Evolutionary conservation across 2,329 filamentous ascomycete genomes (phyloP), one percentile per base, ranked within the genome.

Genomic region (Xylariaceae sp.): DNA sequence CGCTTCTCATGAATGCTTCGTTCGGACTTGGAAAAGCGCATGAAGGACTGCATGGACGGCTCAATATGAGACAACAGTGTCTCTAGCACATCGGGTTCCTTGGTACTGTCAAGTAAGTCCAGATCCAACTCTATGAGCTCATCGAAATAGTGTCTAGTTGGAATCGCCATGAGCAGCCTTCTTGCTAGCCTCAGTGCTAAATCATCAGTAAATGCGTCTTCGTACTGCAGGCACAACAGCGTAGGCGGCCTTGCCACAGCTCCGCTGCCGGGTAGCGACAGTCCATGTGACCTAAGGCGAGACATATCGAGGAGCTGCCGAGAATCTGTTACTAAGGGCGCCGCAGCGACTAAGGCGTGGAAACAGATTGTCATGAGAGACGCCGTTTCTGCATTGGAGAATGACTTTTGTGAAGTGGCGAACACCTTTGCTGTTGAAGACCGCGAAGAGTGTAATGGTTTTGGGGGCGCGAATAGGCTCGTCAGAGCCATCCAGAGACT

Each of bases 401-500:
- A 74, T 0, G 73, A 64, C 3, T 70, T 68, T 19, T 71, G 69
- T 26, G 68, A 61, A 17, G 65, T 74, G 4, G 72, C 71, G 23
- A 76, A 76, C 4, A 75, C 65, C 53, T 71, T 75, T 17, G 69
- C 68, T 2, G 71, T 74, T 0, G 76, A 71, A 16, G 76, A 75
- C 7, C 72, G 73, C 40, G 75, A 68, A 8, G 74, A 70, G 54
- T 77, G 77, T 1, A 82, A 64, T 5, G 74, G 63, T 53, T 76
- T 75, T 1, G 85, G 83, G 1, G 83, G 79, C n/a, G 77, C 74
- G 63, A 88, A 89, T 4, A 89, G 74, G 43, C 78, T 78, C 6
- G 79, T 81, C 1, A 85, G 78, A 5, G 84, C 83, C 61, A 84
- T 76, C 87, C 87, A 90, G 4, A 89, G 75, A 64, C 84, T 86